These are phyloP conservation scores for Nasturtium officinale DNA, from an alignment of 345 rosid species.

Conservation along the genomic window DNA sequence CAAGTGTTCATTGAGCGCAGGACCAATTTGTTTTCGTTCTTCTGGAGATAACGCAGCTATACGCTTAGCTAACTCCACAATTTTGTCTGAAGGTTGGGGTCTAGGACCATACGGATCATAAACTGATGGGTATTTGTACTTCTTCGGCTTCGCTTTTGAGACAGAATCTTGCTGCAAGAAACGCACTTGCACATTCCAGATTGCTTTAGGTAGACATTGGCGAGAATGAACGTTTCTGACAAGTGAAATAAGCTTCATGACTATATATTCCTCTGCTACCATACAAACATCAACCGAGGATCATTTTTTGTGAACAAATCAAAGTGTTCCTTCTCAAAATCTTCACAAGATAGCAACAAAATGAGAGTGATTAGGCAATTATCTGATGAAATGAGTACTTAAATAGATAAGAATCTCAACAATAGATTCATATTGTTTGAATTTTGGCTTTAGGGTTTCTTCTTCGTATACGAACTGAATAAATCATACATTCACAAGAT, in stretches of 20 bases:
- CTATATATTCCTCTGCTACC: slow-evolving; percentile 20
- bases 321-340: background rate
- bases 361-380: background rate
- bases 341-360: slow-evolving; percentile 1
- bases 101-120: slow-evolving; percentile 48
- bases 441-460: background rate
- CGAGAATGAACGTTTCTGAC: slow-evolving; percentile 30
- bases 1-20: slow-evolving; percentile 41
- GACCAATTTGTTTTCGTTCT: slow-evolving; percentile 42
- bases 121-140: slow-evolving; percentile 42
- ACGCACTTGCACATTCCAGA: slow-evolving; percentile 38
- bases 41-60: slow-evolving; percentile 42
- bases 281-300: slow-evolving; percentile 25
- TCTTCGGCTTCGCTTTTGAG: slow-evolving; percentile 33
- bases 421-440: background rate
- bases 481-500: background rate
- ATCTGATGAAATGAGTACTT: background rate
- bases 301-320: slow-evolving; percentile 8
- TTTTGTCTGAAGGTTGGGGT: slow-evolving; percentile 42
- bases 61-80: slow-evolving; percentile 45
- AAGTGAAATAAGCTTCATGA: slow-evolving; percentile 45
- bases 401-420: background rate
- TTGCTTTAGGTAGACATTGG: slow-evolving; percentile 8
- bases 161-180: slow-evolving; percentile 44
- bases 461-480: slow-evolving; percentile 3